A percentile compares a stretch with the other conserved stretches of the same genome.
These are phyloP conservation scores for Przewalskia tangutica DNA, from an alignment of 257 asterid genomes.

Conservation along the genomic window DNA sequence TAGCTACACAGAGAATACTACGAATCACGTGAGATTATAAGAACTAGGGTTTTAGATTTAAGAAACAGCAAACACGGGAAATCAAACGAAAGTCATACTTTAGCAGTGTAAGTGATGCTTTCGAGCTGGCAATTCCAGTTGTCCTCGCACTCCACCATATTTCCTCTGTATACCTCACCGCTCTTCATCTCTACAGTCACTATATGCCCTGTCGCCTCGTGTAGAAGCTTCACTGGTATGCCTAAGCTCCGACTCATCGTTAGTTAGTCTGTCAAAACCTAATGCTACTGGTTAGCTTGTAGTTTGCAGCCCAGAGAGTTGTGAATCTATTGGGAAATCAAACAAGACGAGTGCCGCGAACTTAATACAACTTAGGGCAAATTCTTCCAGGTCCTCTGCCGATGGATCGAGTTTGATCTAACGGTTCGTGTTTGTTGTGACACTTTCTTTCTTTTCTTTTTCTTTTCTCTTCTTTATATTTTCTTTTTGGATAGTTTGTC, in stretches of 20 bases:
- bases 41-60: background rate
- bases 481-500: no score
- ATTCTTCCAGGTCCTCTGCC: background rate
- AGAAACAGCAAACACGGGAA: background rate
- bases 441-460: background rate
- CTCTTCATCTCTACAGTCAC: conserved; percentile 94
- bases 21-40: background rate
- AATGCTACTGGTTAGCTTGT: background rate
- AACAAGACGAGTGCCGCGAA: background rate
- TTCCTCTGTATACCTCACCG: conserved; percentile 91
- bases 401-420: background rate
- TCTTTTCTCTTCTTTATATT: background rate
- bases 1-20: background rate
- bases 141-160: conserved; percentile 68
- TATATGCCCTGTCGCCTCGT: conserved; percentile 90
- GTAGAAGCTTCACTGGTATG: conserved; percentile 95
- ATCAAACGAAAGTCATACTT: conserved; percentile 15
- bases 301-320: background rate
- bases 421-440: background rate
- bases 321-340: background rate
- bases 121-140: conserved; percentile 58
- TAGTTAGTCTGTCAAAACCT: background rate
- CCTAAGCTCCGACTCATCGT: conserved; percentile 88
- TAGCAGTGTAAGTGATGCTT: conserved; percentile 43
- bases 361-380: background rate